phyloP scores from a whole-genome alignment of 2,329 filamentous ascomycete genomes.

The Trichoderma afroharzianum region DNA sequence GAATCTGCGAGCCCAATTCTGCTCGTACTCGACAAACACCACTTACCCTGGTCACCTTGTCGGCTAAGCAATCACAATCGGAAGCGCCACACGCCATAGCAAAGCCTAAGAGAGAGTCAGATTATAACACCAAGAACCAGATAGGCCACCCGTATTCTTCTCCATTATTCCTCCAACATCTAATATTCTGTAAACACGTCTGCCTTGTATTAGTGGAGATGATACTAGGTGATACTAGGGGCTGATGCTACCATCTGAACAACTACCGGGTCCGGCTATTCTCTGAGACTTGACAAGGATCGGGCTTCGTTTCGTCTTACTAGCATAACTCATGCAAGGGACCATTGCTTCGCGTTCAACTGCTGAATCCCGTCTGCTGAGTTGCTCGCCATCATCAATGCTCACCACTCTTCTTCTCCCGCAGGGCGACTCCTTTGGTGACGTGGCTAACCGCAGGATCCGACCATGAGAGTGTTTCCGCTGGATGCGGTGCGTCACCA shows the following conservation, averaged over 20 bases:
- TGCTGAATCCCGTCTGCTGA: not conserved
- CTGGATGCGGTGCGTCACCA: not conserved
- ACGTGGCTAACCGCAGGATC: conserved; percentile 1
- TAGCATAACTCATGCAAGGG: not conserved
- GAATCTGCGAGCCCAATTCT: not conserved
- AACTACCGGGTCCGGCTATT: not conserved
- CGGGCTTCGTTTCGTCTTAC: not conserved
- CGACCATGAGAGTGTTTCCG: not conserved
- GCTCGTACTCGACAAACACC: not conserved
- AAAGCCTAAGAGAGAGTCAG: no score
- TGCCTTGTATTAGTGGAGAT: not conserved
- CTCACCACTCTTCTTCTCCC: not conserved
- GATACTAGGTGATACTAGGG: not conserved
- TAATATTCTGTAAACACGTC: not conserved
- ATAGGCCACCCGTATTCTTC: not conserved
- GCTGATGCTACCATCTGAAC: not conserved
- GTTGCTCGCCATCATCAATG: not conserved
- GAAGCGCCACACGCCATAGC: not conserved
- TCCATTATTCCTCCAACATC: not conserved
- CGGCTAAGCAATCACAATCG: not conserved
- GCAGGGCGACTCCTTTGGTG: not conserved
- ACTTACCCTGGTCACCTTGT: not conserved
- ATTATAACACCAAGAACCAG: no score
- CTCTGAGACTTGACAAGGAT: not conserved
- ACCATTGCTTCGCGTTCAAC: not conserved